phyloP scores from a whole-genome alignment of 2,329 filamentous ascomycete species.

The Aspergillus sp. region DNA sequence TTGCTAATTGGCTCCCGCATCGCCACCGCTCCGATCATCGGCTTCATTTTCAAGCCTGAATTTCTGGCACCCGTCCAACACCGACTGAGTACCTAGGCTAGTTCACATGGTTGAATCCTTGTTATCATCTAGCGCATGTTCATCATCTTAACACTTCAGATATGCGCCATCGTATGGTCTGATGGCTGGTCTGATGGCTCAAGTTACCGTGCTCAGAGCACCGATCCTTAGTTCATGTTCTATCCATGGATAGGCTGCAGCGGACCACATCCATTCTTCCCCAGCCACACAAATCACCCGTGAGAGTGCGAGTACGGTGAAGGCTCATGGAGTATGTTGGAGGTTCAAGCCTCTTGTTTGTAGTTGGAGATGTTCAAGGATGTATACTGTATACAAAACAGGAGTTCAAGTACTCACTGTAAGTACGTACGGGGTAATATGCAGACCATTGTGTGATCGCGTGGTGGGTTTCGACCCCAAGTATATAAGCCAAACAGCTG shows the following conservation, averaged over 20 bases:
- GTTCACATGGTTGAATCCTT: conserved; percentile 1
- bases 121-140: background rate
- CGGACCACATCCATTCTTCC: background rate
- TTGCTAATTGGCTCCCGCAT: conserved; percentile 24
- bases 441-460: background rate
- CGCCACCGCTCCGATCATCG: conserved; percentile 32
- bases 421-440: background rate
- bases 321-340: background rate
- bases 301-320: background rate
- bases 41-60: conserved; percentile 11
- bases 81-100: background rate
- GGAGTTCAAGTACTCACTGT: background rate
- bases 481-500: background rate
- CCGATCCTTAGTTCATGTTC: background rate
- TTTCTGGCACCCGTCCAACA: background rate
- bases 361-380: background rate
- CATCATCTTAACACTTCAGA: background rate
- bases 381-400: background rate
- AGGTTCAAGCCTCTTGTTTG: background rate
- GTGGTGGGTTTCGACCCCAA: background rate
- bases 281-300: too few relatives aligned
- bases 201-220: background rate
- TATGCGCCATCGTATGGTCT: background rate
- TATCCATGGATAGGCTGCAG: background rate
- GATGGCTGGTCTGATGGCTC: background rate